Percentiles rank a stretch among this genome's conserved stretches.
Evolutionary conservation across 2,329 filamentous ascomycete genomes (phyloP).

Genomic region (Colletotrichum tropicicola): DNA sequence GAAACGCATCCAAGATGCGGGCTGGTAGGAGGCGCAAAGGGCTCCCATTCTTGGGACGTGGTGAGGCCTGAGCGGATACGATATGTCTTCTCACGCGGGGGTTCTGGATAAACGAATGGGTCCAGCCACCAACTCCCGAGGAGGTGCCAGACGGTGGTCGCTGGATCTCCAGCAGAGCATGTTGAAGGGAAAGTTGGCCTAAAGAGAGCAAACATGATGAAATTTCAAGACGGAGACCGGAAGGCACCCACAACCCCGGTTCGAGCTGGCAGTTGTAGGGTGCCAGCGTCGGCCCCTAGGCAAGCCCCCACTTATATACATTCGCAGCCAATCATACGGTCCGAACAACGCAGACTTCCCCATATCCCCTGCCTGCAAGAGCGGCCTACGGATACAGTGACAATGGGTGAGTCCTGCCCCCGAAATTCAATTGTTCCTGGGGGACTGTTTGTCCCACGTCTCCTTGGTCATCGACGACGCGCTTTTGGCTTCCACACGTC

Average conservation of each 20-base stretch:
- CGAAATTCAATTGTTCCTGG: conserved; percentile 14
- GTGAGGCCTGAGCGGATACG: too few species aligned
- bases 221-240: not conserved
- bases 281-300: conserved; percentile 2
- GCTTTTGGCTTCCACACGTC: conserved; percentile 17
- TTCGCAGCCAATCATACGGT: too few species aligned
- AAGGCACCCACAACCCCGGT: not conserved
- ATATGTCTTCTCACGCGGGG: too few species aligned
- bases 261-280: not conserved
- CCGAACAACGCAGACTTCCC: too few species aligned
- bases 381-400: not conserved
- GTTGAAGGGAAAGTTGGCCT: not conserved
- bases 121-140: too few species aligned
- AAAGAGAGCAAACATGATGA: not conserved
- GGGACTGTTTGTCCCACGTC: not conserved
- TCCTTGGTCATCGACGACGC: conserved; percentile 15
- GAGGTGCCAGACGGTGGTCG: too few species aligned
- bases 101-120: too few species aligned
- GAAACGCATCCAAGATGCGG: too few species aligned
- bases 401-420: not conserved
- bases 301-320: too few species aligned
- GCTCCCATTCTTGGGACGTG: too few species aligned
- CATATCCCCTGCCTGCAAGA: too few species aligned
- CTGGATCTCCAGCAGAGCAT: not conserved
- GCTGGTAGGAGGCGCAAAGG: too few species aligned